Conservation (phyloP, 2,329 filamentous ascomycete species). For the Monosporascus sp. region DNA sequence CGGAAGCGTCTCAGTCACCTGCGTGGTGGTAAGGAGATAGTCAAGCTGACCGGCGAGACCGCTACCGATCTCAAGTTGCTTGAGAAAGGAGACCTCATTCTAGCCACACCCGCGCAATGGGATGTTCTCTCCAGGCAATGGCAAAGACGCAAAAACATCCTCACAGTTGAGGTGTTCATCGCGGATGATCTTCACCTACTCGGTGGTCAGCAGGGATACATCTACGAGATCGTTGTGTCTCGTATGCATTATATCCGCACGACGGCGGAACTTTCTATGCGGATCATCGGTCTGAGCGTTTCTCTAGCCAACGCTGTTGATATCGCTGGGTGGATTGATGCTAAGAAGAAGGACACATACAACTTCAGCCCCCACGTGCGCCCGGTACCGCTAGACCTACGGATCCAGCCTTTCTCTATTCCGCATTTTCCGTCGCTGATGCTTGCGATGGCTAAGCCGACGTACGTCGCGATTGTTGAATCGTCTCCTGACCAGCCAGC, state of each 20-base stretch:
- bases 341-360: conserved; percentile 96
- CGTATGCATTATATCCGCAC: conserved; percentile 94
- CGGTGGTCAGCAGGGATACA: conserved; percentile 77
- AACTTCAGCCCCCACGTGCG: conserved; percentile 95
- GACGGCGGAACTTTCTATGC: conserved; percentile 77
- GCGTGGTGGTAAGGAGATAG: conserved; percentile 79
- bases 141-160: conserved; percentile 93
- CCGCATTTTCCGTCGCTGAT: conserved; percentile 97
- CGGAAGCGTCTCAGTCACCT: conserved; percentile 67
- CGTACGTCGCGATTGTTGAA: conserved; percentile 82
- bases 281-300: conserved; percentile 85
- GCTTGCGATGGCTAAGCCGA: conserved; percentile 96
- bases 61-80: conserved; percentile 85
- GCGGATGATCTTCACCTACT: conserved; percentile 94
- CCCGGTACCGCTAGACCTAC: conserved; percentile 83
- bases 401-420: conserved; percentile 92
- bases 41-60: conserved; percentile 91
- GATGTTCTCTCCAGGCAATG: conserved; percentile 93
- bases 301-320: conserved; percentile 90
- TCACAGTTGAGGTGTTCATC: conserved; percentile 84
- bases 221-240: conserved; percentile 96
- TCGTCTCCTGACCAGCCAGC: conserved; percentile 85
- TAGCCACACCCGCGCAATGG: conserved; percentile 93
- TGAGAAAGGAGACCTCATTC: conserved; percentile 79
- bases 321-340: conserved; percentile 95